Evolutionary conservation across 768 basidiomycete species (phyloP).

Genomic region (Porphyrellus cyaneotinctus): DNA sequence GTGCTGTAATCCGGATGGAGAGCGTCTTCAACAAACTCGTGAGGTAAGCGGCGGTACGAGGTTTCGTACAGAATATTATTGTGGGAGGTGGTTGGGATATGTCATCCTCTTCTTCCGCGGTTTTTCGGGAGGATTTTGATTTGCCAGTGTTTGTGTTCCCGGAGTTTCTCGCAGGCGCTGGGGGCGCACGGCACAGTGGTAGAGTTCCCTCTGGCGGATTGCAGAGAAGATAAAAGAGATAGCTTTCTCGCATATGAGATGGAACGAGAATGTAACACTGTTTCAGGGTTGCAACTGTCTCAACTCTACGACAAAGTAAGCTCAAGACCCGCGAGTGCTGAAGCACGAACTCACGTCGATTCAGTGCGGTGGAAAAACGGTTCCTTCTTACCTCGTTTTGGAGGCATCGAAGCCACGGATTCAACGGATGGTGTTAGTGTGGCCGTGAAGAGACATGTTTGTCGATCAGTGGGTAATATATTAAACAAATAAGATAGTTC

Average conservation of each 20-base stretch:
- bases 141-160: slow-evolving; percentile 30
- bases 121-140: slow-evolving; percentile 33
- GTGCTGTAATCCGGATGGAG: slow-evolving; percentile 77
- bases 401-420: slow-evolving; percentile 63
- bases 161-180: slow-evolving; percentile 35
- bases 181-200: slow-evolving; percentile 60
- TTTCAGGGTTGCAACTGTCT: slow-evolving; percentile 84
- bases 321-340: neutral
- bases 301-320: slow-evolving; percentile 48
- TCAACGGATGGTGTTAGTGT: slow-evolving; percentile 89
- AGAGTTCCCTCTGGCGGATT: slow-evolving; percentile 80
- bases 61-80: slow-evolving; percentile 87
- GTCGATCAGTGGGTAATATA: slow-evolving; percentile 77
- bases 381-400: slow-evolving; percentile 76
- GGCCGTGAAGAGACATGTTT: slow-evolving; percentile 96
- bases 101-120: slow-evolving; percentile 40
- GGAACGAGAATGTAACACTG: slow-evolving; percentile 92
- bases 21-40: slow-evolving; percentile 73
- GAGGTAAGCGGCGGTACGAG: slow-evolving; percentile 88
- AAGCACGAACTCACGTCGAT: slow-evolving; percentile 53
- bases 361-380: slow-evolving; percentile 83
- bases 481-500: slow-evolving; percentile 78
- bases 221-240: slow-evolving; percentile 85
- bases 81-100: slow-evolving; percentile 85
- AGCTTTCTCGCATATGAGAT: slow-evolving; percentile 89